phyloP scores from a whole-genome alignment of 192 early-diverging fungal genomes.

The Backusella morwellensis region DNA sequence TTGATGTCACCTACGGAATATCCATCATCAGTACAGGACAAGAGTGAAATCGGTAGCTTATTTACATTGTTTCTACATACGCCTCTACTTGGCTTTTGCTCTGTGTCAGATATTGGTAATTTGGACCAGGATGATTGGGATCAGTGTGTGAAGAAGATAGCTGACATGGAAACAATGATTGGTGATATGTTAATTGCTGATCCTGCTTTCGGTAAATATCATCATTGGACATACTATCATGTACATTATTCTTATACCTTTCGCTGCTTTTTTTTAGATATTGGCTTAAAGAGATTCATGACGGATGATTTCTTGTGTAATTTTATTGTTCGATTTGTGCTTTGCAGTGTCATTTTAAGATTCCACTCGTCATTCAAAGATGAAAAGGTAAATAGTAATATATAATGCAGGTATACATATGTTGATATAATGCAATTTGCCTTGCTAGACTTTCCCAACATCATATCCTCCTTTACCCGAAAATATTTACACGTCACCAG shows the following conservation, averaged over 20 bases:
- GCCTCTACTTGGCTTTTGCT: conserved; percentile 87
- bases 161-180: conserved; percentile 50
- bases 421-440: background rate
- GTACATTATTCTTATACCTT: background rate
- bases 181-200: conserved; percentile 48
- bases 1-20: conserved; percentile 90
- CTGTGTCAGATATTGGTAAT: conserved; percentile 67
- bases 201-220: conserved; percentile 17
- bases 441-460: conserved; percentile 59
- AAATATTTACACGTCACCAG: conserved; percentile 54
- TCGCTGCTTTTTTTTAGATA: conserved; percentile 29
- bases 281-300: conserved; percentile 64
- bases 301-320: conserved; percentile 92
- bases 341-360: conserved; percentile 68
- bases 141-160: conserved; percentile 56
- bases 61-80: conserved; percentile 95
- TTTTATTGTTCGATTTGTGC: conserved; percentile 81
- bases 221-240: background rate
- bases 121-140: conserved; percentile 66
- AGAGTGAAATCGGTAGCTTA: conserved; percentile 76
- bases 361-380: conserved; percentile 63
- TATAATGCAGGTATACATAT: background rate
- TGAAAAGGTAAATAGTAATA: conserved; percentile 46
- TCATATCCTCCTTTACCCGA: conserved; percentile 64
- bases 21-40: conserved; percentile 74